These are phyloP conservation scores for Zizania latifolia DNA, from an alignment of 176 grass and related monocot species.

Conservation along the genomic window DNA sequence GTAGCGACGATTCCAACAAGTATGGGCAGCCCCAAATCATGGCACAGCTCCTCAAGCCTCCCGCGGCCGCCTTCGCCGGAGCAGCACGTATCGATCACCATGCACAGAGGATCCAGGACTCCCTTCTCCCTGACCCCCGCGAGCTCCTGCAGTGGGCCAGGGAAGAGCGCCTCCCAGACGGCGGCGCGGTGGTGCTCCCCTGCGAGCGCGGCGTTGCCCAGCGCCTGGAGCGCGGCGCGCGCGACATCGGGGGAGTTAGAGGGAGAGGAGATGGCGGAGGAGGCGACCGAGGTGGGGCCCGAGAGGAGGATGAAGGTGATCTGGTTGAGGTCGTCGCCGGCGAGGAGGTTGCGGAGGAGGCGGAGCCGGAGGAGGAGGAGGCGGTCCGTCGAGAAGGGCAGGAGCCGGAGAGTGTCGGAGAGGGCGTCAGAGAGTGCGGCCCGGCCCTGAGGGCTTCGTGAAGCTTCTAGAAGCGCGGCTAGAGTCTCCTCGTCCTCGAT, in stretches of 20 bases:
- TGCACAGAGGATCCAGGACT: slow-evolving; percentile 69
- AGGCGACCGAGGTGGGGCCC: slow-evolving; percentile 34
- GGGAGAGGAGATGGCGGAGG: slow-evolving; percentile 26
- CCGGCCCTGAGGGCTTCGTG: slow-evolving; percentile 48
- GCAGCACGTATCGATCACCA: slow-evolving; percentile 89
- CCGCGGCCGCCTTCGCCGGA: slow-evolving; percentile 38
- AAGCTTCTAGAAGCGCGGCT: slow-evolving; percentile 41
- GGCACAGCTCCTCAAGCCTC: slow-evolving; percentile 59
- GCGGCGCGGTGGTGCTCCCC: slow-evolving; percentile 58
- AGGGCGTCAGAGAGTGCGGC: slow-evolving; percentile 33
- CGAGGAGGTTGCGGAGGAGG: slow-evolving; percentile 83
- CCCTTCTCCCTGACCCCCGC: slow-evolving; percentile 41
- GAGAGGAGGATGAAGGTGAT: slow-evolving; percentile 45
- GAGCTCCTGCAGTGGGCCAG: slow-evolving; percentile 37
- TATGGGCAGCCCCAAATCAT: slow-evolving; percentile 31
- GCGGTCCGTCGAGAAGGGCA: slow-evolving; percentile 13
- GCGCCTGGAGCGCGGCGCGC: slow-evolving; percentile 56
- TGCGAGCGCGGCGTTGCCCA: slow-evolving; percentile 58
- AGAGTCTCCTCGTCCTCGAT: slow-evolving; percentile 42
- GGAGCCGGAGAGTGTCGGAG: slow-evolving; percentile 27
- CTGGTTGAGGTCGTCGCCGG: slow-evolving; percentile 59
- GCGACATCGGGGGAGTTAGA: slow-evolving; percentile 26
- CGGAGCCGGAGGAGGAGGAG: slow-evolving; percentile 53
- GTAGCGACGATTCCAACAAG: slow-evolving; percentile 51
- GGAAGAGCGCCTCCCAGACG: slow-evolving; percentile 71